These are phyloP conservation scores for Articulospora tetracladia DNA, from an alignment of 495 filamentous ascomycete genomes.

Conservation along the genomic window DNA sequence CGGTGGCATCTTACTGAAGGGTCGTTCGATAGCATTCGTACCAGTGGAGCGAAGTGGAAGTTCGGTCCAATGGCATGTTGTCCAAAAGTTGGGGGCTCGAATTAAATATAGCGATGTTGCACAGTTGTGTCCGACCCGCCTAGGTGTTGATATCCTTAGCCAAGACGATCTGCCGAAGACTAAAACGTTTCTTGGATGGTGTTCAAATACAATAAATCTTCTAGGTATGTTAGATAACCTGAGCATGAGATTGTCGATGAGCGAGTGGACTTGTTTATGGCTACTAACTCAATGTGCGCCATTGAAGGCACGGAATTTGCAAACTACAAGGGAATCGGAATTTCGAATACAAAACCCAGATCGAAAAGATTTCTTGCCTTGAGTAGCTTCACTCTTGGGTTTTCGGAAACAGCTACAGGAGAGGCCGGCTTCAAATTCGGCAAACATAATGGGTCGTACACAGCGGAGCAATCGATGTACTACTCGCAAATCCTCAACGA, in stretches of 20 bases:
- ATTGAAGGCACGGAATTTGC: not conserved
- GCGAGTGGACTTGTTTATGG: not conserved
- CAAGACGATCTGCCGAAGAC: not conserved
- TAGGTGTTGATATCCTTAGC: not conserved
- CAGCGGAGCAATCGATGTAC: not conserved
- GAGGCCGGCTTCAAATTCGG: not conserved
- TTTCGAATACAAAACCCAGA: not conserved
- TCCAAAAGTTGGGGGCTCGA: constrained; percentile 7
- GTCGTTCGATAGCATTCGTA: constrained; percentile 16
- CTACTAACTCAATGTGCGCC: not conserved
- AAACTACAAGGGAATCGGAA: not conserved
- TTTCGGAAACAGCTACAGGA: not conserved
- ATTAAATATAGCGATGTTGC: not conserved
- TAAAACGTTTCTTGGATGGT: constrained; percentile 1
- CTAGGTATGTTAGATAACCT: not conserved
- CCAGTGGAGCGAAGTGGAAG: constrained; percentile 5
- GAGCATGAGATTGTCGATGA: not conserved
- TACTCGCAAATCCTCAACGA: not conserved
- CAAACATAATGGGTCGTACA: not conserved
- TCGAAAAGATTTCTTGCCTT: not conserved
- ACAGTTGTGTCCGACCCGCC: not conserved
- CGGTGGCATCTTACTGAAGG: constrained; percentile 17
- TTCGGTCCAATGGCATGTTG: constrained; percentile 19
- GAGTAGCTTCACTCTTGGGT: not conserved
- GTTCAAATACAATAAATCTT: not conserved